phyloP scores from a whole-genome alignment of 148 eudicot species.

The Rhododendron mucronatum region DNA sequence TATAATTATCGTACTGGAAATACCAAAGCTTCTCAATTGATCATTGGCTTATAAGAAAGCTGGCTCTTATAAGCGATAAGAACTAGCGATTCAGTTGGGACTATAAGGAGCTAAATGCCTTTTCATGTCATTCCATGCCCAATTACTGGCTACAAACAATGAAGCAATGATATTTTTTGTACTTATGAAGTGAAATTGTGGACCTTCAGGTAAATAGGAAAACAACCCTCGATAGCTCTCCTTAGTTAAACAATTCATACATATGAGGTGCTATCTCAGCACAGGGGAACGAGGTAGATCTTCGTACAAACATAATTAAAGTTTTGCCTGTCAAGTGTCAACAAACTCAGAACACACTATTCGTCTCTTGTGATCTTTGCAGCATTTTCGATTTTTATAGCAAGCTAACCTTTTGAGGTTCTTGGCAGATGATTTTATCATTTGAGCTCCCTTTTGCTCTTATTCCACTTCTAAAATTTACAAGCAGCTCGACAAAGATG shows the following conservation, averaged over 20 bases:
- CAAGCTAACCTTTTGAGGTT: conserved; percentile 9
- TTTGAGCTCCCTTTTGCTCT: conserved; percentile 99
- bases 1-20: neutral
- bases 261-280: neutral
- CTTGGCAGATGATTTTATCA: conserved; percentile 88
- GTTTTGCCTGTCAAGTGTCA: neutral
- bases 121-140: neutral
- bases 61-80: neutral
- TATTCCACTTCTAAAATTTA: conserved; percentile 95
- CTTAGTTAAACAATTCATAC: neutral
- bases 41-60: neutral
- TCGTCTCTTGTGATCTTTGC: neutral
- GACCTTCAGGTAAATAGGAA: neutral
- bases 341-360: neutral
- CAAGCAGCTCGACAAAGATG: conserved; percentile 97
- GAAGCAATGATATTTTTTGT: neutral
- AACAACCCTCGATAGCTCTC: neutral
- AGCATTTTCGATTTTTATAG: neutral
- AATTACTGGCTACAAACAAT: neutral
- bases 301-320: neutral
- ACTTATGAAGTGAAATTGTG: neutral
- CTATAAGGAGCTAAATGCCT: neutral
- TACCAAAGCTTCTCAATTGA: neutral
- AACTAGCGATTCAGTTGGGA: neutral
- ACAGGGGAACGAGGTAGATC: neutral